A percentile compares a stretch with the other conserved stretches of the same genome.
phyloP scores from a whole-genome alignment of 164 flowering plant genomes.

The Nymphaea thermarum region DNA sequence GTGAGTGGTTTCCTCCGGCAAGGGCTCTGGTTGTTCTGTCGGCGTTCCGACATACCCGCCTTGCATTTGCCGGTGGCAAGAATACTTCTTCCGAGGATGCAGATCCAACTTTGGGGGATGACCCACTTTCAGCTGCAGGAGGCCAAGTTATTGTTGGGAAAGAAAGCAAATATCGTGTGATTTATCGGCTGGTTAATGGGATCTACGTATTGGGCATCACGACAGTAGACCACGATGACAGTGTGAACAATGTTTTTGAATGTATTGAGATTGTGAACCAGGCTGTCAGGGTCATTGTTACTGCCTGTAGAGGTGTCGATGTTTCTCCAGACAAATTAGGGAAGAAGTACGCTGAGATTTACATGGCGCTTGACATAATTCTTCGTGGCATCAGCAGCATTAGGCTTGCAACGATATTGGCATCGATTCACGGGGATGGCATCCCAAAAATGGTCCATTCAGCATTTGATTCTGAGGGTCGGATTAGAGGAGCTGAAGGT shows the following conservation, averaged over 20 bases:
- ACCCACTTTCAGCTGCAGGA: conserved; percentile 81
- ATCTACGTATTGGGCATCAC: conserved; percentile 83
- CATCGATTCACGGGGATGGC: conserved; percentile 79
- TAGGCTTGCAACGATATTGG: conserved; percentile 73
- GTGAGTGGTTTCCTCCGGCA: conserved; percentile 97
- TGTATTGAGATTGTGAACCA: conserved; percentile 86
- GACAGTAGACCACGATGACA: conserved; percentile 48
- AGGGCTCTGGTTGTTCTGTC: conserved; percentile 84
- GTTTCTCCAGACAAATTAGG: conserved; percentile 87
- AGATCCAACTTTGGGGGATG: conserved; percentile 63
- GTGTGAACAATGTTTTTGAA: conserved; percentile 71
- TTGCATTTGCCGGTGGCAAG: conserved; percentile 37
- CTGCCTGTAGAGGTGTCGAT: conserved; percentile 95
- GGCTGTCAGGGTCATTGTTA: conserved; percentile 74
- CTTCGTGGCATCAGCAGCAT: conserved; percentile 72
- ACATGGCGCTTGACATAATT: conserved; percentile 87
- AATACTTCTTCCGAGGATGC: conserved; percentile 9
- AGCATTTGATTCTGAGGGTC: conserved; percentile 59
- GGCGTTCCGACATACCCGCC: conserved; percentile 73
- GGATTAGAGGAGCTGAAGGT: conserved; percentile 73
- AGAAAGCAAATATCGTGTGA: conserved; percentile 76
- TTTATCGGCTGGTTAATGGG: conserved; percentile 77
- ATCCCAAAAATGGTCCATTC: conserved; percentile 94
- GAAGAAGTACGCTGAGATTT: conserved; percentile 76
- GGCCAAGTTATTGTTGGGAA: conserved; percentile 93